Evolutionary conservation across 148 eudicot genomes (phyloP).

Genomic region (Chenopodium formosanum): DNA sequence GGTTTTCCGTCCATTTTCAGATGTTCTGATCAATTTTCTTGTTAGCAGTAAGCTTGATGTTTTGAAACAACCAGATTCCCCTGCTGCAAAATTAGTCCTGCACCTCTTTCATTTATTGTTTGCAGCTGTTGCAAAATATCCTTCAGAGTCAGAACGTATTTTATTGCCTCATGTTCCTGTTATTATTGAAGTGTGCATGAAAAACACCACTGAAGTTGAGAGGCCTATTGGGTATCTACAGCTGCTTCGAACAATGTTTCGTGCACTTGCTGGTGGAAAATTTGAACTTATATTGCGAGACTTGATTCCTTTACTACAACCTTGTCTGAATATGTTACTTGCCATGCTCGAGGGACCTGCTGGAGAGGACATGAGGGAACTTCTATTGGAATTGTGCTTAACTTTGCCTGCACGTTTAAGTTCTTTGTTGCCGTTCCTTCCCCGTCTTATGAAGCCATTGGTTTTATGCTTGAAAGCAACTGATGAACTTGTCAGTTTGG

Average conservation of each 20-base stretch:
- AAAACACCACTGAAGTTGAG: slow-evolving; percentile 84
- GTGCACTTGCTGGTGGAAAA: slow-evolving; percentile 95
- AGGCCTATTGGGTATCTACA: slow-evolving; percentile 87
- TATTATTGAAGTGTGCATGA: slow-evolving; percentile 94
- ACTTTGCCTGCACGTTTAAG: slow-evolving; percentile 94
- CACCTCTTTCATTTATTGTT: slow-evolving; percentile 85
- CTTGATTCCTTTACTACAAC: slow-evolving; percentile 70
- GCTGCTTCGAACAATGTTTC: slow-evolving; percentile 94
- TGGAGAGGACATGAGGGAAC: slow-evolving; percentile 89
- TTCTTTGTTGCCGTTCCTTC: slow-evolving; percentile 86
- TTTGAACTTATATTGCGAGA: slow-evolving; percentile 91
- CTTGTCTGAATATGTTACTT: slow-evolving; percentile 90
- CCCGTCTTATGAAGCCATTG: slow-evolving; percentile 96
- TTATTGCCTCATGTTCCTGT: slow-evolving; percentile 92
- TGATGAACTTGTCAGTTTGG: slow-evolving; percentile 84
- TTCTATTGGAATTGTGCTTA: slow-evolving; percentile 84
- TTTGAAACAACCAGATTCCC: slow-evolving; percentile 89
- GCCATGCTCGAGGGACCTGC: slow-evolving; percentile 97
- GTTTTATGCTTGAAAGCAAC: slow-evolving; percentile 87
- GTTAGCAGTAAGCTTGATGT: slow-evolving; percentile 93
- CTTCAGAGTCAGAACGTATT: slow-evolving; percentile 92
- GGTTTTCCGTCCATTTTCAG: slow-evolving; percentile 86
- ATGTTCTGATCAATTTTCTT: slow-evolving; percentile 89
- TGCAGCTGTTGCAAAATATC: slow-evolving; percentile 78
- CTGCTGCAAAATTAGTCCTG: slow-evolving; percentile 85